Evolutionary conservation across 2,329 filamentous ascomycete genomes (phyloP).

Genomic region (Nectriaceae sp.): DNA sequence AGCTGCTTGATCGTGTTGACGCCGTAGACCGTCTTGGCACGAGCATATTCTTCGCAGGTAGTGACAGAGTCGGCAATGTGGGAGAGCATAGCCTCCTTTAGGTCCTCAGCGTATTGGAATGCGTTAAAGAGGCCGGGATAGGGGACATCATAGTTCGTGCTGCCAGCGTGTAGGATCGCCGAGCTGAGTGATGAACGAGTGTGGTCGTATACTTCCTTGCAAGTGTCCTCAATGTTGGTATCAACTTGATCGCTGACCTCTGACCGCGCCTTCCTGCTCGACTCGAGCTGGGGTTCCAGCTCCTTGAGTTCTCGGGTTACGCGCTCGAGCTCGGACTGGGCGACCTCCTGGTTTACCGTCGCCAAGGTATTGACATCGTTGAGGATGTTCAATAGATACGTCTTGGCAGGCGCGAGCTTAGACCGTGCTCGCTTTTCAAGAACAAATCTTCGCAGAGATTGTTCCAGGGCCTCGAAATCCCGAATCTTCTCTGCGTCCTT

Average conservation of each 20-base stretch:
- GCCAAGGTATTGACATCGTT: conserved; percentile 84
- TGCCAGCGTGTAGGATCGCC: conserved; percentile 77
- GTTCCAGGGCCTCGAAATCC: conserved; percentile 88
- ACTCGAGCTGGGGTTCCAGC: conserved; percentile 82
- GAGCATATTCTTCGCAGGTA: conserved; percentile 83
- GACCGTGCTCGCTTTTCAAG: conserved; percentile 93
- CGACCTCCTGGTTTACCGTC: conserved; percentile 83
- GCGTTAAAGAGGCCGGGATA: conserved; percentile 85
- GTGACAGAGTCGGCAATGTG: conserved; percentile 80
- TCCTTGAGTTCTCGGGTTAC: conserved; percentile 79
- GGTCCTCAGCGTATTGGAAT: conserved; percentile 90
- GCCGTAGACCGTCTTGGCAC: conserved; percentile 72
- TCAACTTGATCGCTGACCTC: conserved; percentile 84
- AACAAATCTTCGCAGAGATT: conserved; percentile 87
- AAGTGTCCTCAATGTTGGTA: conserved; percentile 79
- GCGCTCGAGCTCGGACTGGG: conserved; percentile 79
- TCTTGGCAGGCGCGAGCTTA: conserved; percentile 93
- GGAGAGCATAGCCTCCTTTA: conserved; percentile 89
- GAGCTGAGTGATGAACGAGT: conserved; percentile 73
- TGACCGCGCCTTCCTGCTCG: conserved; percentile 75
- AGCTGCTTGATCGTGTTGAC: conserved; percentile 88
- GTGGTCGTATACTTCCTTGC: conserved; percentile 81
- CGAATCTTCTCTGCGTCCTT: conserved; percentile 86
- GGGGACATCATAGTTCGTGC: conserved; percentile 75
- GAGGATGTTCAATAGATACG: conserved; percentile 90